A percentile compares a stretch with the other conserved stretches of the same genome.
phyloP scores from a whole-genome alignment of 768 basidiomycete genomes.

The Boletales sp. region DNA sequence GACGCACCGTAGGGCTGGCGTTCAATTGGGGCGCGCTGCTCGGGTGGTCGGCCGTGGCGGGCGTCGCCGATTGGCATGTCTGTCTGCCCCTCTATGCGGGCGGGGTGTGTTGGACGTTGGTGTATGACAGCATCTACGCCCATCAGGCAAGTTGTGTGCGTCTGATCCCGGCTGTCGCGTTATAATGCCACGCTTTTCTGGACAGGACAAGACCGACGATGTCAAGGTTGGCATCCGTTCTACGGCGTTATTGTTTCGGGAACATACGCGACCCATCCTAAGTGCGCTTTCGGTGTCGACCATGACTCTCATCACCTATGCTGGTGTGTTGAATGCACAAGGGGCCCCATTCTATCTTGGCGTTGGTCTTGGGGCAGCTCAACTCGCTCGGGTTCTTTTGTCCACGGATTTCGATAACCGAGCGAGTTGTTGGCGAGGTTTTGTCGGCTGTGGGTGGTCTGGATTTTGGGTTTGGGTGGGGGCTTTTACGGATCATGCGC shows the following conservation, averaged over 20 bases:
- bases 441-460: constrained; percentile 82
- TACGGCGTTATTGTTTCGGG: constrained; percentile 88
- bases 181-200: background rate
- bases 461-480: constrained; percentile 90
- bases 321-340: constrained; percentile 78
- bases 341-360: constrained; percentile 79
- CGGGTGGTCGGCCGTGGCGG: constrained; percentile 93
- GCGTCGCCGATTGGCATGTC: constrained; percentile 73
- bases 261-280: constrained; percentile 72
- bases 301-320: constrained; percentile 68
- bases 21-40: constrained; percentile 98
- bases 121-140: constrained; percentile 97
- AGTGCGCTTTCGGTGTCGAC: constrained; percentile 68
- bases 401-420: constrained; percentile 73
- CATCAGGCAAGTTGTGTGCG: constrained; percentile 64
- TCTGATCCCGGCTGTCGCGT: too few relatives aligned
- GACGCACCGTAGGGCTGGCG: constrained; percentile 60
- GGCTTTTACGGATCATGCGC: constrained; percentile 62
- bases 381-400: constrained; percentile 74
- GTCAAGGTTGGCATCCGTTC: constrained; percentile 84
- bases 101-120: constrained; percentile 88
- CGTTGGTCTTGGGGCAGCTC: constrained; percentile 64
- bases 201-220: constrained; percentile 90
- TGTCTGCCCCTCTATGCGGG: constrained; percentile 88
- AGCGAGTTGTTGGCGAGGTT: constrained; percentile 85